phyloP scores from a whole-genome alignment of 768 basidiomycete genomes.

The Gyrodon lividus region DNA sequence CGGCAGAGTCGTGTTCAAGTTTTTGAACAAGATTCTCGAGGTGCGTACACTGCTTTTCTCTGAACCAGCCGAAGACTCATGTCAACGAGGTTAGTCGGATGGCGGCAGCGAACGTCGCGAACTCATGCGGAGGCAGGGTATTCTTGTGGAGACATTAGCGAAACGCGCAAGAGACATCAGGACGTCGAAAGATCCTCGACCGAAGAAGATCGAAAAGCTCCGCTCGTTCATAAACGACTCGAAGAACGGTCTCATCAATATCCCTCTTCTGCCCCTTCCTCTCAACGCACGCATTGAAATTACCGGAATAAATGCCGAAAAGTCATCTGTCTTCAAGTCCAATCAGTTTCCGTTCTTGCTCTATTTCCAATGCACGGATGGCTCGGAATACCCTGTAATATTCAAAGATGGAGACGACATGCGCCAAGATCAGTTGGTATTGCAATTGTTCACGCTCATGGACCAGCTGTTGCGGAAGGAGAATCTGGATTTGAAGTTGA shows the following conservation, averaged over 20 bases:
- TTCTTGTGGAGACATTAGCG: slow-evolving; percentile 83
- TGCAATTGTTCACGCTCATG: slow-evolving; percentile 99
- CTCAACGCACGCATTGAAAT: slow-evolving; percentile 85
- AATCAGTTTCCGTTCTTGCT: slow-evolving; percentile 91
- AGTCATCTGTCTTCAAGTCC: slow-evolving; percentile 96
- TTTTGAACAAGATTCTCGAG: slow-evolving; percentile 85
- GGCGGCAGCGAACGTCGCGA: slow-evolving; percentile 82
- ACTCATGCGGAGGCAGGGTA: slow-evolving; percentile 86
- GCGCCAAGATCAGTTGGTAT: slow-evolving; percentile 96
- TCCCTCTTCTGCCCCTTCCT: slow-evolving; percentile 83
- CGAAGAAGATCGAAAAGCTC: slow-evolving; percentile 97
- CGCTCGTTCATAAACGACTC: slow-evolving; percentile 81
- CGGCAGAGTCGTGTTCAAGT: slow-evolving; percentile 85
- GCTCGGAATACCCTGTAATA: slow-evolving; percentile 88
- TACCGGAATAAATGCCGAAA: slow-evolving; percentile 86
- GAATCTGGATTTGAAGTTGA: slow-evolving; percentile 90
- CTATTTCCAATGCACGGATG: slow-evolving; percentile 84
- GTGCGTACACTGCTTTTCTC: slow-evolving; percentile 38
- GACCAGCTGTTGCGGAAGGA: slow-evolving; percentile 90
- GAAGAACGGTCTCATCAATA: slow-evolving; percentile 78
- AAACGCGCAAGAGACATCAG: slow-evolving; percentile 86
- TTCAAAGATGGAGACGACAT: slow-evolving; percentile 99
- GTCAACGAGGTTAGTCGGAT: slow-evolving; percentile 46
- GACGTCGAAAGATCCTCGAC: slow-evolving; percentile 86
- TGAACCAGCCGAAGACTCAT: background rate